Base-by-base conservation (phyloP, 345 rosid species). In the Pistacia integerrima region DNA sequence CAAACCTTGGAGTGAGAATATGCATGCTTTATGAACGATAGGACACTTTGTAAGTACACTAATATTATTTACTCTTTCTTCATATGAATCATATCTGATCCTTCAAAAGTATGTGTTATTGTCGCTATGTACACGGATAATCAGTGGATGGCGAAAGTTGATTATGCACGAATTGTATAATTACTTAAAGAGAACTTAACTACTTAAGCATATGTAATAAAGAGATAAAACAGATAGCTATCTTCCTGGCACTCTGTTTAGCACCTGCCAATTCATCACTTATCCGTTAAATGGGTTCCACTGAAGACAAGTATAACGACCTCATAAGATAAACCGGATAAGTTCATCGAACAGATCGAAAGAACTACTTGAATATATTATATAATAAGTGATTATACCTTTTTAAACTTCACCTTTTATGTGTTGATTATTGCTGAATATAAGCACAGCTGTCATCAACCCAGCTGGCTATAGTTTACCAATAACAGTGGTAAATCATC, bases 251-350 rank as follows among this genome's bases (percentile, higher is more conserved):
- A 33, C 22, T 38, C 41, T 41, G 4, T n/a, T 65, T 18, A 65
- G 41, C 46, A 66, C 33, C 4, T 33, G 33, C 22, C 2, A 66
- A 67, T 74, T 51, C 52, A 64, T 63, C 41, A 7, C 56, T 73
- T 48, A 59, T 61, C 75, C 8, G 35, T 63, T 28, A 74, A 49
- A 12, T 63, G 76, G 58, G 48, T 59, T 60, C 75, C 67, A 72
- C 57, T 72, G 17, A 16, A 33, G 62, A 33, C 1, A 18, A 16
- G 64, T 52, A 16, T 16, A 16, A 16, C 3, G 69, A 70, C 64
- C 36, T 76, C 73, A 71, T 14, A 38, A 0, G 46, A 41, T 41
- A 41, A 41, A 41, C 10, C 46, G 11, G 75, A 69, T 61, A 74
- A 68, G 57, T 16, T 4, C 18, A 4, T 4, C 6, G 57, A 54